Base-by-base conservation (phyloP, 2,329 filamentous ascomycete genomes). In the Zymoseptoria passerinii region DNA sequence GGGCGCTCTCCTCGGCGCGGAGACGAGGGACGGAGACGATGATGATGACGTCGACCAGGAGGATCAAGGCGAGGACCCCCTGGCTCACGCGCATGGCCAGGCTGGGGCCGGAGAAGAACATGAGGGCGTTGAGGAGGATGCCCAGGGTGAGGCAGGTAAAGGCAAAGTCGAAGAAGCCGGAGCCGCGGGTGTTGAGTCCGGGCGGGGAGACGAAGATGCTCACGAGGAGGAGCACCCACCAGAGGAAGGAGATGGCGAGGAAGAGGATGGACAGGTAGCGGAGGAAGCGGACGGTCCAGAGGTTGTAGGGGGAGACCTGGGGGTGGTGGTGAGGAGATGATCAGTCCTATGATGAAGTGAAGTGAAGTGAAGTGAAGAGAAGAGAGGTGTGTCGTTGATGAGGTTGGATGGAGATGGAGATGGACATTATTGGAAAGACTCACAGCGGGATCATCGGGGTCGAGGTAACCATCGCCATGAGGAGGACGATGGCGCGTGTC, bases 181-280 rank as follows among this genome's bases (percentile, higher is more conserved):
- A 94, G 4, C 94, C 94, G 55, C 90, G 85, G 8, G 86, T 88
- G 71, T 94, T 85, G 71, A 97, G 85, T 52, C 87, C 86, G 0
- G 92, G 92, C 13, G 91, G 91, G 55, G 89, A 96, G 65, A 95
- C 86, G 75, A 99, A 99, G 64, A 88, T 85, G 57, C 90, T 90
- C 16, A 96, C 84, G n/a, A 99, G 80, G 35, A 96, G 79, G 56
- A 96, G 73, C 8, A 90, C 81, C 92, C 94, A 97, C 92, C 92
- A 97, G n/a, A 90, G 68, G 68, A 95, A 90, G 57, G 85, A 89
- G 66, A 92, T 71, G 54, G 84, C 73, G 19, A 92, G 79, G 69
- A 96, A 89, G 44, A 90, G 67, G 57, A 95, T 79, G 4, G 90
- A 92, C 61, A 94, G 73, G 70, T 86, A 89, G 70, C 91, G 84